Evolutionary conservation across 1,139 yeast species (phyloP).

Genomic region (Kurtzmaniella quercitrusa): DNA sequence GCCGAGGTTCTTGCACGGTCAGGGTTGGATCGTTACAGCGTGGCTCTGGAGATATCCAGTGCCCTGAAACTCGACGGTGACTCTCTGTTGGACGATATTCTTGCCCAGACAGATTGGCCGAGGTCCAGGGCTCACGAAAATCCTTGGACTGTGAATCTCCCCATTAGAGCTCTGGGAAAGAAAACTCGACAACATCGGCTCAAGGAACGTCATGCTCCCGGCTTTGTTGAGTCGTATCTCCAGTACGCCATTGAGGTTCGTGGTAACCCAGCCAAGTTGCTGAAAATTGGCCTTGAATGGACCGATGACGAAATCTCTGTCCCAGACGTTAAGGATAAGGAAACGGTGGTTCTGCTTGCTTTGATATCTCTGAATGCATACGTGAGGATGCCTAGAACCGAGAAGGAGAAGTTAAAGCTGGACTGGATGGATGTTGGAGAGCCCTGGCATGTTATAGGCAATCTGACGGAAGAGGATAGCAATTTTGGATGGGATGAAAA

Average conservation of each 20-base stretch:
- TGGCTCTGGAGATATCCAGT: background rate
- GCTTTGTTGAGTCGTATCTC: constrained; percentile 60
- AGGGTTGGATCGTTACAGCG: constrained; percentile 9
- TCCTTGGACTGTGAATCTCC: constrained; percentile 40
- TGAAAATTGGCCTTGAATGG: constrained; percentile 54
- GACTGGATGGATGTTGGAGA: constrained; percentile 85
- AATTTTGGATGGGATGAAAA: constrained; percentile 83
- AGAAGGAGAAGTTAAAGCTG: constrained; percentile 42
- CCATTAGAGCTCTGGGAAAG: constrained; percentile 15
- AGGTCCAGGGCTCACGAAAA: constrained; percentile 26
- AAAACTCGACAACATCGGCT: constrained; percentile 41
- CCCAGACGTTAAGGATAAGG: constrained; percentile 73
- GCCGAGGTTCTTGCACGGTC: constrained; percentile 25
- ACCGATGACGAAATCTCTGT: constrained; percentile 42
- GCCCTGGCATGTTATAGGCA: constrained; percentile 47
- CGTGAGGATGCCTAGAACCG: constrained; percentile 68
- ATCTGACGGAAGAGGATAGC: constrained; percentile 20
- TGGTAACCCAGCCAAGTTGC: constrained; percentile 40
- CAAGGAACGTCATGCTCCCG: constrained; percentile 55
- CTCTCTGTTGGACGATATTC: constrained; percentile 15
- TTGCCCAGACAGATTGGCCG: constrained; percentile 39
- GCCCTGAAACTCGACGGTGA: constrained; percentile 3
- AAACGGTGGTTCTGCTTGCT: constrained; percentile 73
- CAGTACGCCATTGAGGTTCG: constrained; percentile 47
- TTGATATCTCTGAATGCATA: constrained; percentile 90